These are phyloP conservation scores for Yamadazyma jaroonii DNA, from an alignment of 1,139 yeast genomes.

Conservation along the genomic window DNA sequence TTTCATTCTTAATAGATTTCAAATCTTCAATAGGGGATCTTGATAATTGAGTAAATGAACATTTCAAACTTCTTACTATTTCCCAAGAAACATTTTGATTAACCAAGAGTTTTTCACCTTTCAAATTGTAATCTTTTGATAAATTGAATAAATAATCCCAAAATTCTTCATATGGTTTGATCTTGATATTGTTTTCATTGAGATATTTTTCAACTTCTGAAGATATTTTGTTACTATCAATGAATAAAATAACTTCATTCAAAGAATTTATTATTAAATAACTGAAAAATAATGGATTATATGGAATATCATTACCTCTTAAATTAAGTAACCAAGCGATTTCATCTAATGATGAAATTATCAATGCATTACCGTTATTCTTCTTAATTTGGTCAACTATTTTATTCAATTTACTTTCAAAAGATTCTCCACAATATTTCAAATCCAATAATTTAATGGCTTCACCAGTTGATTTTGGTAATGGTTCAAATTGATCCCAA, in stretches of 20 bases:
- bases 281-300: slow-evolving; percentile 87
- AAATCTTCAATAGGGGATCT: slow-evolving; percentile 64
- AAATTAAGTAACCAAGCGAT: slow-evolving; percentile 90
- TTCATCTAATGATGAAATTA: slow-evolving; percentile 76
- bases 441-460: slow-evolving; percentile 44
- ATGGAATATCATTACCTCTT: slow-evolving; percentile 75
- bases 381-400: slow-evolving; percentile 43
- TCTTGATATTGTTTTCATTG: slow-evolving; percentile 36
- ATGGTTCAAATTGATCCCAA: slow-evolving; percentile 57
- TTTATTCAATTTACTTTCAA: slow-evolving; percentile 41
- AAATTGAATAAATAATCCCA: slow-evolving; percentile 51
- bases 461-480: slow-evolving; percentile 46
- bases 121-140: slow-evolving; percentile 40
- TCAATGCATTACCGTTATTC: slow-evolving; percentile 44
- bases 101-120: slow-evolving; percentile 48
- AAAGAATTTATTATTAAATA: slow-evolving; percentile 60
- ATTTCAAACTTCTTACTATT: slow-evolving; percentile 52
- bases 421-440: slow-evolving; percentile 49
- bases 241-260: slow-evolving; percentile 52
- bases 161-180: slow-evolving; percentile 54
- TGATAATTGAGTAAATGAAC: slow-evolving; percentile 42
- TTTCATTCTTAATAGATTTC: slow-evolving; percentile 73
- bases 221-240: slow-evolving; percentile 28
- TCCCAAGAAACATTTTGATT: slow-evolving; percentile 82
- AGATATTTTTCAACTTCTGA: slow-evolving; percentile 32